phyloP scores from a whole-genome alignment of 352 stramenopile species.

The Phytophthora ohioensis region DNA sequence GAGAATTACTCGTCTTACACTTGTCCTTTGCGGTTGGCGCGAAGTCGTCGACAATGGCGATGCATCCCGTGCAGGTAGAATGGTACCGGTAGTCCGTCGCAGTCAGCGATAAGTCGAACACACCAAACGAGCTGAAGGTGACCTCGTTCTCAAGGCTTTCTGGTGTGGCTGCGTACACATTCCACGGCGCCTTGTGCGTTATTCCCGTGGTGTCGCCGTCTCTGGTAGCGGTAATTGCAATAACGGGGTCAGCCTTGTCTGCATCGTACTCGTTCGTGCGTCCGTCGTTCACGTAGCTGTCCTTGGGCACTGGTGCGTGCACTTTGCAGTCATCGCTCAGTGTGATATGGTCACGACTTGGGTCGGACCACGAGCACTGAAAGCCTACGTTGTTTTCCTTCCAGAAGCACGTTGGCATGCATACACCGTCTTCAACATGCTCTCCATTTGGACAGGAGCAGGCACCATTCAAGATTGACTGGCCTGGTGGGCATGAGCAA shows the following conservation, averaged over 20 bases:
- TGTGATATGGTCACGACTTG: background rate
- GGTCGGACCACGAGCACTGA: constrained; percentile 1
- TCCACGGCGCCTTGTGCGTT: constrained; percentile 21
- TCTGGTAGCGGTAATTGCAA: constrained; percentile 24
- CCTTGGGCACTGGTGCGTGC: constrained; percentile 10
- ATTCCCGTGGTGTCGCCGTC: background rate
- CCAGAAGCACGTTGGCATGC: constrained; percentile 21
- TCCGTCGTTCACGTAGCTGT: constrained; percentile 38
- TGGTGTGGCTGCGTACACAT: constrained; percentile 7
- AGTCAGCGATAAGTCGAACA: constrained; percentile 36
- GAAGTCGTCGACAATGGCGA: constrained; percentile 38
- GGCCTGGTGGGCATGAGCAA: background rate
- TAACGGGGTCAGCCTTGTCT: constrained; percentile 1
- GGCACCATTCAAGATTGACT: background rate
- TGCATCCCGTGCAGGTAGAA: constrained; percentile 32
- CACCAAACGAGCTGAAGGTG: constrained; percentile 34
- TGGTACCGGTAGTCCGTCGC: constrained; percentile 33
- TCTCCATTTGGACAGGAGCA: constrained; percentile 11
- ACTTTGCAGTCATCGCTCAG: constrained; percentile 16
- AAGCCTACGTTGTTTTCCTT: constrained; percentile 14
- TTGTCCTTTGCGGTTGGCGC: constrained; percentile 6
- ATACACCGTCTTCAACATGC: background rate
- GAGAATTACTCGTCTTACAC: constrained; percentile 7
- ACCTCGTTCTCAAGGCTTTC: constrained; percentile 24
- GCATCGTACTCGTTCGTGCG: constrained; percentile 25